These are phyloP conservation scores for Pleurotus cornucopiae DNA, from an alignment of 768 basidiomycete species.

Conservation along the genomic window DNA sequence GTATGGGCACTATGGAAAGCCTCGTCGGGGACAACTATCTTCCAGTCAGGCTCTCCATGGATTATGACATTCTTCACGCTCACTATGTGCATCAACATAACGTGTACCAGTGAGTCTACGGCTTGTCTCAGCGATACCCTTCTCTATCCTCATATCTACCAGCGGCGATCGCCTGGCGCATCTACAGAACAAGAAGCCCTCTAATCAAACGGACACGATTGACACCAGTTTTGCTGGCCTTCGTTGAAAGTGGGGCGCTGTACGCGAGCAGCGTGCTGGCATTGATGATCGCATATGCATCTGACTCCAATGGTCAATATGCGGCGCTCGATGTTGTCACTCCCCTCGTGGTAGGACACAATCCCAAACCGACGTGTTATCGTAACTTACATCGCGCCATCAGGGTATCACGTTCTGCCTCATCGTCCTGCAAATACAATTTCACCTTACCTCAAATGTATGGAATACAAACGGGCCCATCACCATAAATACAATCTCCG, in stretches of 20 bases:
- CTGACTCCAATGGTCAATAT: background rate
- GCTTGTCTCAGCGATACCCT: background rate
- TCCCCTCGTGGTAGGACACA: background rate
- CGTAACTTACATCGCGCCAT: background rate
- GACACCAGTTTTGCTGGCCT: background rate
- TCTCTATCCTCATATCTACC: background rate
- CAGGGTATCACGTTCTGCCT: background rate
- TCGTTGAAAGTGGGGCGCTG: background rate
- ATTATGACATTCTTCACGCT: background rate
- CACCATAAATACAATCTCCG: too few species aligned
- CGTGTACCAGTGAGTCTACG: background rate
- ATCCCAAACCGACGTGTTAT: background rate
- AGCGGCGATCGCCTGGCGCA: background rate
- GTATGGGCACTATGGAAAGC: background rate
- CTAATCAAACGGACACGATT: background rate
- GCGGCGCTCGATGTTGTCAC: background rate
- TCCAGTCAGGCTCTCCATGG: background rate
- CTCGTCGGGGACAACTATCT: background rate
- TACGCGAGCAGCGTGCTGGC: background rate
- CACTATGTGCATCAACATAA: background rate
- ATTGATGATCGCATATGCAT: background rate
- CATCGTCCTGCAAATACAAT: background rate
- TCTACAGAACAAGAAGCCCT: background rate
- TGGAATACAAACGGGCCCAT: background rate
- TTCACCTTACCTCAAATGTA: background rate